Evolutionary conservation across 306 rosid genomes (phyloP).

Genomic region (Malus sylvestris): DNA sequence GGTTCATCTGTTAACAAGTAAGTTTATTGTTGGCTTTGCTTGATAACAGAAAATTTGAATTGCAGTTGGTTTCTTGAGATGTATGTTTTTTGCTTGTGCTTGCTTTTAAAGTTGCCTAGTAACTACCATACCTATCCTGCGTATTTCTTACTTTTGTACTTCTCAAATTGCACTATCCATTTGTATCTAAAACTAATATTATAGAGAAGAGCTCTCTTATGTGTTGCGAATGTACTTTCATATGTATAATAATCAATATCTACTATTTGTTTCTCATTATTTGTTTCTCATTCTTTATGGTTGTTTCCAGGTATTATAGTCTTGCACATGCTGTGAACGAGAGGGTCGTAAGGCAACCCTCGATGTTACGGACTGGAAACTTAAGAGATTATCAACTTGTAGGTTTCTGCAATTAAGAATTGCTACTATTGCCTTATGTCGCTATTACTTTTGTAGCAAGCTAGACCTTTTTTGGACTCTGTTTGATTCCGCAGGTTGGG

Average conservation of each 20-base stretch:
- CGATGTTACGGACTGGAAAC: conserved; percentile 87
- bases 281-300: conserved; percentile 3
- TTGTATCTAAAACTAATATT: neutral
- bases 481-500: conserved; percentile 64
- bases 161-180: neutral
- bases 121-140: neutral
- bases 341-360: conserved; percentile 77
- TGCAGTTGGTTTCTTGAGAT: conserved; percentile 1
- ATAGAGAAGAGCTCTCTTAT: neutral
- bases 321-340: conserved; percentile 99
- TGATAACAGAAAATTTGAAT: conserved; percentile 5
- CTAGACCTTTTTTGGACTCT: neutral
- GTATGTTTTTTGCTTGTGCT: neutral
- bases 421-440: conserved; percentile 11
- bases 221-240: neutral
- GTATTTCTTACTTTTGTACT: neutral
- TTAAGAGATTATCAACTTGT: conserved; percentile 98
- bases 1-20: conserved; percentile 89
- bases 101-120: neutral
- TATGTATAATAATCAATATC: neutral
- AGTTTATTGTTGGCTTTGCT: conserved; percentile 20
- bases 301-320: conserved; percentile 68
- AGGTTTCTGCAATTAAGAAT: conserved; percentile 33
- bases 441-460: neutral
- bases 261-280: conserved; percentile 1